Evolutionary conservation across 345 rosid species (phyloP).

Genomic region (Populus nigra): DNA sequence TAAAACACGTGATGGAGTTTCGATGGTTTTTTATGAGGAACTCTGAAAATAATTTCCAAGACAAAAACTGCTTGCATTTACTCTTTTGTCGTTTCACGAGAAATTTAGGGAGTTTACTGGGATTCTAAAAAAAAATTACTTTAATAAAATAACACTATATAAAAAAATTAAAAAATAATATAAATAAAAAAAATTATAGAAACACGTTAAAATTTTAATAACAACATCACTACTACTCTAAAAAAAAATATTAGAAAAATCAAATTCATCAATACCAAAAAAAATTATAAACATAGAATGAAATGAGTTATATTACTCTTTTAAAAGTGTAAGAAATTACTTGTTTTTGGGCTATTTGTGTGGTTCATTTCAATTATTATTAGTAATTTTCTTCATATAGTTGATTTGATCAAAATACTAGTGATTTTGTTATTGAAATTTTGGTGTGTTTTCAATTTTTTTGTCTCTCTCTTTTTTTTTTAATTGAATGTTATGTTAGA

Average conservation of each 20-base stretch:
- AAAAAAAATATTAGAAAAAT: rapidly evolving
- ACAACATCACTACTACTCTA: rapidly evolving
- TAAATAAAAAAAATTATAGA: no score
- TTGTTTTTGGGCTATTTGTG: rapidly evolving
- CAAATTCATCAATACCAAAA: rapidly evolving
- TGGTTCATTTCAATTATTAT: no score
- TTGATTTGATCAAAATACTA: no score
- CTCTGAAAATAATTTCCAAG: neutral
- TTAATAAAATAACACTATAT: no score
- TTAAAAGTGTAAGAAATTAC: rapidly evolving
- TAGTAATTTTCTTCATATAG: rapidly evolving
- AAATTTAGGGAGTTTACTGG: neutral
- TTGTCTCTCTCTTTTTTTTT: no score
- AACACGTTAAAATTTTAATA: no score
- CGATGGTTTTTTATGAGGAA: neutral
- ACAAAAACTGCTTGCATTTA: neutral
- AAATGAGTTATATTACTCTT: no score
- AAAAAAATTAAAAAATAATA: no score
- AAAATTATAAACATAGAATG: rapidly evolving
- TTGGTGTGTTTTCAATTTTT: no score
- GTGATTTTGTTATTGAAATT: no score
- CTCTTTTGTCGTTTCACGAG: neutral
- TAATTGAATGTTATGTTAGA: no score
- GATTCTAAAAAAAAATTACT: no score
- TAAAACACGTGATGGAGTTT: slow-evolving; percentile 1